phyloP scores from a whole-genome alignment of 768 basidiomycete genomes.

The Mrakia blollopis region DNA sequence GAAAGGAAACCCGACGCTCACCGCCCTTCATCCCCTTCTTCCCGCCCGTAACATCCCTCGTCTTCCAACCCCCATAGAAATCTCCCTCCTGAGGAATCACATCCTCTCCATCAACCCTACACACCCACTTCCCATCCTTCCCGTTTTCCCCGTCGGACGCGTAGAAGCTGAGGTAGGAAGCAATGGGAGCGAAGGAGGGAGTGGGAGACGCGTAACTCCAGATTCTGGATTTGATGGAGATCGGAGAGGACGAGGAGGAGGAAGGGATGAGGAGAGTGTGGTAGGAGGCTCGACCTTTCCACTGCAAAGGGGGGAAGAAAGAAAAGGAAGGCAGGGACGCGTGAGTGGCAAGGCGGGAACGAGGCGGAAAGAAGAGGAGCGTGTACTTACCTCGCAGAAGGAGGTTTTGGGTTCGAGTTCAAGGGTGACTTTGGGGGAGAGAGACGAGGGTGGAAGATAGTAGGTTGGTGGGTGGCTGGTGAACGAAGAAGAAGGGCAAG shows the following conservation, averaged over 20 bases:
- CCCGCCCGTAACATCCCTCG: constrained; percentile 40
- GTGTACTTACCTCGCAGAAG: constrained; percentile 40
- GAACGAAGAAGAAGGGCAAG: not conserved
- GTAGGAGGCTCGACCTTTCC: constrained; percentile 40
- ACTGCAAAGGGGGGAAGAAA: constrained; percentile 23
- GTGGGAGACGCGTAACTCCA: constrained; percentile 42
- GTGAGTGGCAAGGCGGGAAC: not conserved
- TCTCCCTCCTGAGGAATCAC: constrained; percentile 42
- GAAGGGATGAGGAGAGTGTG: constrained; percentile 34
- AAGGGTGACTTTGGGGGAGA: constrained; percentile 30
- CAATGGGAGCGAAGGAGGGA: constrained; percentile 36
- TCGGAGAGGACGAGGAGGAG: not conserved
- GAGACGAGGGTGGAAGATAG: constrained; percentile 38
- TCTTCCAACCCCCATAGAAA: constrained; percentile 44
- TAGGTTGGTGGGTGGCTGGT: constrained; percentile 44
- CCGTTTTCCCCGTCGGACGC: constrained; percentile 34
- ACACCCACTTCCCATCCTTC: constrained; percentile 38
- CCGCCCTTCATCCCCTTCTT: constrained; percentile 40
- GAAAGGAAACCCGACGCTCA: constrained; percentile 29
- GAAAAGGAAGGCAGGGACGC: not conserved
- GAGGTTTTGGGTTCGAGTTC: constrained; percentile 34
- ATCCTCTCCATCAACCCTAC: constrained; percentile 41
- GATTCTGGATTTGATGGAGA: constrained; percentile 37
- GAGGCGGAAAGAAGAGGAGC: not conserved
- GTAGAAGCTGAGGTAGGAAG: constrained; percentile 42